These are phyloP conservation scores for Echeveria elegans DNA, from an alignment of 164 flowering plant genomes.

Conservation along the genomic window DNA sequence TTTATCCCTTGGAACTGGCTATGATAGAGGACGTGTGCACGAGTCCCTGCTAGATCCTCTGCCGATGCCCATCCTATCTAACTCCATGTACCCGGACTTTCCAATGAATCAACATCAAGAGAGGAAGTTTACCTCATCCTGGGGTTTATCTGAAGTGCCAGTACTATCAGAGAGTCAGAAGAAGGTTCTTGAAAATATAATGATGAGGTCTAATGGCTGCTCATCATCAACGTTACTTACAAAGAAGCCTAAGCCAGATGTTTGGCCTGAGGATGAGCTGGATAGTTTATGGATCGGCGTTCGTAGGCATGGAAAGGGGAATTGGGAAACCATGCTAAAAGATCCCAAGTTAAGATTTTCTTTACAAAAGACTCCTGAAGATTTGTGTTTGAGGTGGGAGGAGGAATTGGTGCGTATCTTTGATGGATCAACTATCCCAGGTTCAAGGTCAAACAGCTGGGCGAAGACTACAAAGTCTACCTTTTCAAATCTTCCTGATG, in stretches of 20 bases:
- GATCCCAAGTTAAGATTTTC: slow-evolving; percentile 81
- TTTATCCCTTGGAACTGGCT: slow-evolving; percentile 53
- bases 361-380: slow-evolving; percentile 51
- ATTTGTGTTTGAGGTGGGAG: slow-evolving; percentile 67
- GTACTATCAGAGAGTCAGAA: slow-evolving; percentile 68
- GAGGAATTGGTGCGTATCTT: slow-evolving; percentile 64
- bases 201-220: slow-evolving; percentile 63
- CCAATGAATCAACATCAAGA: slow-evolving; percentile 32
- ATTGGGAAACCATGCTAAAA: slow-evolving; percentile 79
- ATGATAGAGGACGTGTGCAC: slow-evolving; percentile 6
- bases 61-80: slow-evolving; percentile 58
- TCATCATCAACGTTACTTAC: slow-evolving; percentile 39
- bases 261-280: slow-evolving; percentile 98
- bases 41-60: slow-evolving; percentile 30
- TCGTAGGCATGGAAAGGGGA: slow-evolving; percentile 88
- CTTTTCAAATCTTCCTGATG: slow-evolving; percentile 69
- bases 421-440: slow-evolving; percentile 30
- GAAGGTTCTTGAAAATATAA: slow-evolving; percentile 84
- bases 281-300: slow-evolving; percentile 97
- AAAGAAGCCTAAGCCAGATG: slow-evolving; percentile 48
- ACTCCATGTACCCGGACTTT: slow-evolving; percentile 46
- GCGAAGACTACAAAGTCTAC: slow-evolving; percentile 29
- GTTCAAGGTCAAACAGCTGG: slow-evolving; percentile 25
- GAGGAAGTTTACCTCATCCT: slow-evolving; percentile 35
- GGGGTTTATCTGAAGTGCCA: slow-evolving; percentile 56